Conservation (phyloP, 208 protist genomes). For the Blastocrithidia nonstop region DNA sequence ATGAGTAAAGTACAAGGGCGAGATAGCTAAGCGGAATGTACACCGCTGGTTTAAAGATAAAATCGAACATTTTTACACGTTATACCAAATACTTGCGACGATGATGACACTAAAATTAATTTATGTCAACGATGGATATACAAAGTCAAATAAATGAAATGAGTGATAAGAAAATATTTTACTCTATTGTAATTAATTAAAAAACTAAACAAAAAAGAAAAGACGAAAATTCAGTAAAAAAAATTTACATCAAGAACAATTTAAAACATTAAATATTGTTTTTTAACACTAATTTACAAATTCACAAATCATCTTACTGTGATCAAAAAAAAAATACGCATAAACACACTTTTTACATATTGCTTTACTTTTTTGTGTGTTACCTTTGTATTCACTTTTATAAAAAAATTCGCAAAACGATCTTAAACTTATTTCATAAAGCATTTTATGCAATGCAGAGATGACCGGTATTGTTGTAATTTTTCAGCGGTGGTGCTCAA, state of each 20-base stretch:
- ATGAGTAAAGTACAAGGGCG: conserved; percentile 16
- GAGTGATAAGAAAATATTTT: conserved; percentile 1
- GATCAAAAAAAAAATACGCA: too few species aligned
- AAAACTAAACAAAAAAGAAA: conserved; percentile 6
- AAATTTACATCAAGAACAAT: background rate
- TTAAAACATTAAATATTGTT: background rate
- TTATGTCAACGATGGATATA: background rate
- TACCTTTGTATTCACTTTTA: too few species aligned
- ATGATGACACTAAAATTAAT: background rate
- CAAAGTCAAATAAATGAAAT: background rate
- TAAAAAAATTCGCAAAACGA: background rate
- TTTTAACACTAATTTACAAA: too few species aligned
- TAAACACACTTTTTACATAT: too few species aligned
- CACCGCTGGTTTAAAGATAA: conserved; percentile 1
- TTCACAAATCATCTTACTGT: too few species aligned
- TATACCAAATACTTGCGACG: too few species aligned
- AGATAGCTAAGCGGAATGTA: conserved; percentile 43
- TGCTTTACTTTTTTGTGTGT: too few species aligned
- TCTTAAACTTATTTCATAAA: conserved; percentile 2
- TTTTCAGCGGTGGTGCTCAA: conserved; percentile 33
- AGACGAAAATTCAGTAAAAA: conserved; percentile 5
- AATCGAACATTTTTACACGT: background rate
- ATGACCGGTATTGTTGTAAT: conserved; percentile 13
- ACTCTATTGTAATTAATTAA: too few species aligned
- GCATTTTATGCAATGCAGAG: conserved; percentile 10